A percentile compares a stretch with the other conserved stretches of the same genome.
Evolutionary conservation across 1,284 basidiomycete genomes (phyloP).

Genomic region (Afroboletus lepidellus): DNA sequence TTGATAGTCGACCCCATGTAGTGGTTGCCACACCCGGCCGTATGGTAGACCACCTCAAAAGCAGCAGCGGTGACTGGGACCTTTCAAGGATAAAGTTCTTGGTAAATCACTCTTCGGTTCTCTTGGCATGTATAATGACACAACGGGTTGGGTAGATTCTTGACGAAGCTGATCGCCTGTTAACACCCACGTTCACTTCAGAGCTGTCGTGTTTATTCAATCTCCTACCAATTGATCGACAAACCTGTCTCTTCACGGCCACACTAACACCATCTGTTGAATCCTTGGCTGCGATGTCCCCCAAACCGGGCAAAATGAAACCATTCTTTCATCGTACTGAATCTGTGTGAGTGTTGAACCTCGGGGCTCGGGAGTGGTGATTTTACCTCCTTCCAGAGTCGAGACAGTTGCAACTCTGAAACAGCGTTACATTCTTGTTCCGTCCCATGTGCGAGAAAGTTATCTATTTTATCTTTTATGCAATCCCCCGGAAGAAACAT

Average conservation of each 20-base stretch:
- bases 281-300: slow-evolving; percentile 69
- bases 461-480: slow-evolving; percentile 91
- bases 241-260: slow-evolving; percentile 96
- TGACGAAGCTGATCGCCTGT: slow-evolving; percentile 93
- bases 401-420: slow-evolving; percentile 85
- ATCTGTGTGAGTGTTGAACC: slow-evolving; percentile 56
- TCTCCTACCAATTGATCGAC: slow-evolving; percentile 79
- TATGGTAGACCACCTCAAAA: slow-evolving; percentile 87
- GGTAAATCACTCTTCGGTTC: slow-evolving; percentile 44
- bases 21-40: slow-evolving; percentile 96
- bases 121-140: not conserved
- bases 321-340: slow-evolving; percentile 88
- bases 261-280: slow-evolving; percentile 91
- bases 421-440: slow-evolving; percentile 91
- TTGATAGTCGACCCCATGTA: slow-evolving; percentile 85
- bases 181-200: slow-evolving; percentile 88
- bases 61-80: slow-evolving; percentile 80
- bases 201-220: slow-evolving; percentile 83
- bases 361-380: not conserved
- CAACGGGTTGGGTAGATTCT: slow-evolving; percentile 64
- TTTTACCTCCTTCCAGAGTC: slow-evolving; percentile 48
- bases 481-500: slow-evolving; percentile 80
- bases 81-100: slow-evolving; percentile 84
- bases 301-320: slow-evolving; percentile 78
- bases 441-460: slow-evolving; percentile 91